A percentile compares a stretch with the other conserved stretches of the same genome.
phyloP scores from a whole-genome alignment of 2,329 filamentous ascomycete species.

The Calonectria hawksworthii region DNA sequence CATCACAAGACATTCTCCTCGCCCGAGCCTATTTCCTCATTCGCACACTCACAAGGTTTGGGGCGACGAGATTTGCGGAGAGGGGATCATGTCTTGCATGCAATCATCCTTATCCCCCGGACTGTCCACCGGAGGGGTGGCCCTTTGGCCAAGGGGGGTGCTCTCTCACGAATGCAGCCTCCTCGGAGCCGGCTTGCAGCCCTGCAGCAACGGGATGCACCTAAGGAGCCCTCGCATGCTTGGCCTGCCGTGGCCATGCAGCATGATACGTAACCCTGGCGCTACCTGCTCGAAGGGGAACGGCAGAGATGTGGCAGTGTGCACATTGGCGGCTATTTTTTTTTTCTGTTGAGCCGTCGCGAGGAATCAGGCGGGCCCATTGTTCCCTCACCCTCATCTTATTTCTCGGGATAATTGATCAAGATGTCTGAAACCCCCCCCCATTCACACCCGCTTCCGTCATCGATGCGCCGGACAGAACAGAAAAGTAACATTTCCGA shows the following conservation, averaged over 20 bases:
- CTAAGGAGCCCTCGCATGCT: constrained; percentile 13
- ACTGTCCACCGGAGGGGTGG: constrained; percentile 5
- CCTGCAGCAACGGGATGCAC: constrained; percentile 21
- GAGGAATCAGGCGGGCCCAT: constrained; percentile 2
- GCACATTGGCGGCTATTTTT: background rate
- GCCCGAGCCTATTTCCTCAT: background rate
- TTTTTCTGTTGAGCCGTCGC: constrained; percentile 7
- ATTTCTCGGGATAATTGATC: background rate
- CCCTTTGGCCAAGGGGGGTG: background rate
- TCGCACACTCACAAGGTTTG: background rate
- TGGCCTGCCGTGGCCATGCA: constrained; percentile 15
- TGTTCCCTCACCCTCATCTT: background rate
- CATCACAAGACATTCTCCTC: background rate
- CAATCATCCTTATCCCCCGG: background rate
- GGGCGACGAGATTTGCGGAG: background rate
- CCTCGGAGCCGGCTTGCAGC: constrained; percentile 11
- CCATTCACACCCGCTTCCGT: background rate
- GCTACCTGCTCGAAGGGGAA: background rate
- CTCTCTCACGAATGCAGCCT: background rate
- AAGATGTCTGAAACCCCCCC: background rate
- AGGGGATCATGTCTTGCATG: constrained; percentile 5
- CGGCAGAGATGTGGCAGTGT: background rate
- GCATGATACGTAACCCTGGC: constrained; percentile 16
- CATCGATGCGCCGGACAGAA: background rate
- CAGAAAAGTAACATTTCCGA: constrained; percentile 4